A percentile compares a stretch with the other conserved stretches of the same genome.
phyloP scores from a whole-genome alignment of 2,329 filamentous ascomycete genomes.

The Ascochyta fabae region DNA sequence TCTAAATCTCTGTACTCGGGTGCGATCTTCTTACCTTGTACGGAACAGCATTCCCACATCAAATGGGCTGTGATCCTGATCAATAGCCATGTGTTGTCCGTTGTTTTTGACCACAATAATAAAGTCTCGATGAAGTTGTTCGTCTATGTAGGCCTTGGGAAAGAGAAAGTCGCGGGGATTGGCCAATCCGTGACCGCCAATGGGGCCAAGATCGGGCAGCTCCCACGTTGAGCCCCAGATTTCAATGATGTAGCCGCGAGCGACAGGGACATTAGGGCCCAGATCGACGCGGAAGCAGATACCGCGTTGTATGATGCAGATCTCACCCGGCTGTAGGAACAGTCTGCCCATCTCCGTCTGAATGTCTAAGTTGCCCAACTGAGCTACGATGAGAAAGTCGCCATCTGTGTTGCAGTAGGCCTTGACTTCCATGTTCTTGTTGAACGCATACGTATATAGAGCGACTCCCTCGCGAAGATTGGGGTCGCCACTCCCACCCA shows the following conservation, averaged over 20 bases:
- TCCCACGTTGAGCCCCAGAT: slow-evolving; percentile 52
- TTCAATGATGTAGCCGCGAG: slow-evolving; percentile 51
- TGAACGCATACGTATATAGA: slow-evolving; percentile 58
- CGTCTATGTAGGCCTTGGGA: slow-evolving; percentile 48
- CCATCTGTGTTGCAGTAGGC: slow-evolving; percentile 56
- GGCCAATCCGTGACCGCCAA: slow-evolving; percentile 51
- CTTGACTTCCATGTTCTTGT: slow-evolving; percentile 54
- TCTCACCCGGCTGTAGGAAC: slow-evolving; percentile 49
- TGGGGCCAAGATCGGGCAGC: slow-evolving; percentile 48
- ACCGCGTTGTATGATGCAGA: slow-evolving; percentile 52
- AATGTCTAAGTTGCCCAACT: slow-evolving; percentile 48
- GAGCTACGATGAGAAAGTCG: slow-evolving; percentile 48
- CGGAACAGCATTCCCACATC: slow-evolving; percentile 55
- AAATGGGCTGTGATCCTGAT: slow-evolving; percentile 51
- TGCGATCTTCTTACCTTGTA: slow-evolving; percentile 46
- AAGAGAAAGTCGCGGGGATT: slow-evolving; percentile 50
- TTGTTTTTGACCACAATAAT: no score
- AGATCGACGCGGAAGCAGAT: slow-evolving; percentile 47
- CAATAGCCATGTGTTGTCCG: slow-evolving; percentile 36
- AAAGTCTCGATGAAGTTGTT: slow-evolving; percentile 32
- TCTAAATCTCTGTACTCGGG: not conserved
- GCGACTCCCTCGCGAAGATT: slow-evolving; percentile 59
- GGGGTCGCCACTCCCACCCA: slow-evolving; percentile 59
- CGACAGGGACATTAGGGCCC: slow-evolving; percentile 40
- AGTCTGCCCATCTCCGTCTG: slow-evolving; percentile 50